Base-by-base conservation (phyloP, 108 stramenopile genomes). In the Seminavis robusta region DNA sequence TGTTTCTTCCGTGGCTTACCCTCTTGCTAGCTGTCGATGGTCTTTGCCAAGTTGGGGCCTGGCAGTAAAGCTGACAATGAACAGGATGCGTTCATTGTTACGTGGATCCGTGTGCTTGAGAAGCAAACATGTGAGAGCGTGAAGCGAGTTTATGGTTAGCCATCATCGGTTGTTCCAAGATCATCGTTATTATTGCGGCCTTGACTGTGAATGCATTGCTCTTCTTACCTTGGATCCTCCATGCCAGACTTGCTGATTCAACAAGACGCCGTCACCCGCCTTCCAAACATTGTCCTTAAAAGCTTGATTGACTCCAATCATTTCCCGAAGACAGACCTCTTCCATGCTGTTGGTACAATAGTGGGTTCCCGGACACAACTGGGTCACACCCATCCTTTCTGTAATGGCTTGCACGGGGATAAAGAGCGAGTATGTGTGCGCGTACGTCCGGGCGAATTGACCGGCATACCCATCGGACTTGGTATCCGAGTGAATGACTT, bases 211-310 rank as follows among this genome's bases (percentile, higher is more conserved):
- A n/a, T n/a, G n/a, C n/a, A n/a, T n/a, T n/a, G n/a, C n/a, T n/a
- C n/a, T n/a, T n/a, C n/a, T n/a, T n/a, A n/a, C n/a, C n/a, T n/a
- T n/a, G n/a, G 48, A n/a, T n/a, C 76, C 81, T 32, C 76, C 61
- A 62, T 83, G 81, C 81, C 81, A 83, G 2, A 68, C 70, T 53
- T 78, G 73, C 48, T 83, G 81, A 68, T 76, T 83, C 23, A 83
- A 34, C 33, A 83, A 38, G 3, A 50, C 63, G n/a, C 52, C 81
- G 59, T 77, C 65, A 17, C 81, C 81, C 15, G 71, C 62, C 10
- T 33, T 56, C 73, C 77, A 76, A 24, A 59, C 24, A 6, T 60
- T 69, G 26, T 67, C 56, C 10, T 21, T 26, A 17, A 13, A 20
- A 9, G 47, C 58, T n/a, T 47, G 45, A 37, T 62, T 39, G 42